Evolutionary conservation across 306 rosid species (phyloP).

Genomic region (Corylus avellana): DNA sequence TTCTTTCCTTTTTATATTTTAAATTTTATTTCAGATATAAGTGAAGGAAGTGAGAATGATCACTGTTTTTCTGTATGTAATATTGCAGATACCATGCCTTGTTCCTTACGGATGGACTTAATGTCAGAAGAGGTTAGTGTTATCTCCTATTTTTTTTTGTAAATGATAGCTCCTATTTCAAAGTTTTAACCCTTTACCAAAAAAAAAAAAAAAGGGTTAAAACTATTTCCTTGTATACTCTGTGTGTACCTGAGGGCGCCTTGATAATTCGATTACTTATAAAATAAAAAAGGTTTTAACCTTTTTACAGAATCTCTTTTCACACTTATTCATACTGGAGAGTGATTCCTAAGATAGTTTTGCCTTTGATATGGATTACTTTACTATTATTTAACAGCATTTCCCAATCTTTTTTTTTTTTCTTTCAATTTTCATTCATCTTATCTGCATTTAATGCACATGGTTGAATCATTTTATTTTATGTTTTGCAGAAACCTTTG

Average conservation of each 20-base stretch:
- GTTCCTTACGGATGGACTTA: constrained; percentile 70
- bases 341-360: constrained; percentile 1
- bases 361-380: background rate
- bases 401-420: background rate
- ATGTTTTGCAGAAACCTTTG: constrained; percentile 44
- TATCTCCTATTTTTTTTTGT: constrained; percentile 7
- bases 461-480: constrained; percentile 4
- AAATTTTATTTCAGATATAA: constrained; percentile 14
- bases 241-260: too few species aligned
- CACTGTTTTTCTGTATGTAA: constrained; percentile 17
- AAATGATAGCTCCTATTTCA: background rate
- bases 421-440: constrained; percentile 19
- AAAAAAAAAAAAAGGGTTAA: too few species aligned
- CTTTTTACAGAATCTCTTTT: background rate
- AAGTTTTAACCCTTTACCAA: background rate
- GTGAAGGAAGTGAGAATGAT: constrained; percentile 1
- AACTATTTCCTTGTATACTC: too few species aligned
- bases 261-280: too few species aligned
- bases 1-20: background rate
- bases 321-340: background rate
- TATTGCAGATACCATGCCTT: constrained; percentile 60
- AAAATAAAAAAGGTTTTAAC: background rate
- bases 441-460: background rate
- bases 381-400: constrained; percentile 5
- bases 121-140: constrained; percentile 78